phyloP scores from a whole-genome alignment of 1,139 yeast genomes.

The Citeromyces hawaiiensis region DNA sequence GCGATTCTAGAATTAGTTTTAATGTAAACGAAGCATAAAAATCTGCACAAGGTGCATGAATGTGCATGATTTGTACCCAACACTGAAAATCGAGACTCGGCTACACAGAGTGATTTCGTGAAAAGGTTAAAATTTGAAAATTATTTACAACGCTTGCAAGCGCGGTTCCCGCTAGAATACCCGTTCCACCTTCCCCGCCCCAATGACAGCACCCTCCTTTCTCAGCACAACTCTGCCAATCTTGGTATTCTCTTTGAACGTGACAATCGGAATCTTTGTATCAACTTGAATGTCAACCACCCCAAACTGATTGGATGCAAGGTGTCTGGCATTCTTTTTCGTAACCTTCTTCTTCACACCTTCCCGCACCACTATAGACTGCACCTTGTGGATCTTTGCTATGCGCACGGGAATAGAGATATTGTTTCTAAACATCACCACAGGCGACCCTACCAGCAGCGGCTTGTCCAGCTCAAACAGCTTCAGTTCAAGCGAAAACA shows the following conservation, averaged over 20 bases:
- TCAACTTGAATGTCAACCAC: conserved; percentile 46
- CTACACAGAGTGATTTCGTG: no score
- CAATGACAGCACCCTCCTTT: conserved; percentile 76
- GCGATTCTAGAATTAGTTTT: background rate
- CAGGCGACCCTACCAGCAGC: conserved; percentile 68
- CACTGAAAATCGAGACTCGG: background rate
- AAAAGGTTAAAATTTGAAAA: no score
- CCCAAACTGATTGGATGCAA: conserved; percentile 65
- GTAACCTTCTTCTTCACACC: conserved; percentile 16
- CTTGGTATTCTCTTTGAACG: conserved; percentile 42
- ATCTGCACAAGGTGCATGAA: background rate
- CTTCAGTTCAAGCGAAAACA: conserved; percentile 41
- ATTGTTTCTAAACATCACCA: conserved; percentile 74
- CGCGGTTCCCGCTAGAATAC: background rate
- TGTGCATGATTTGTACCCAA: background rate
- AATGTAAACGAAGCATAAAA: background rate
- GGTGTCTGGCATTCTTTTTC: conserved; percentile 49
- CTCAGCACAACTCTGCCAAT: conserved; percentile 78
- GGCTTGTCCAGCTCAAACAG: conserved; percentile 68
- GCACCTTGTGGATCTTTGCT: conserved; percentile 35
- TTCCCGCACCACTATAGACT: background rate
- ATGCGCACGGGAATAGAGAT: conserved; percentile 66
- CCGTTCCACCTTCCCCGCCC: conserved; percentile 44
- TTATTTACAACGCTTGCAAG: no score
- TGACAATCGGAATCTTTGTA: conserved; percentile 47